phyloP scores from a whole-genome alignment of 768 basidiomycete genomes.

The Amanita fuliginea region DNA sequence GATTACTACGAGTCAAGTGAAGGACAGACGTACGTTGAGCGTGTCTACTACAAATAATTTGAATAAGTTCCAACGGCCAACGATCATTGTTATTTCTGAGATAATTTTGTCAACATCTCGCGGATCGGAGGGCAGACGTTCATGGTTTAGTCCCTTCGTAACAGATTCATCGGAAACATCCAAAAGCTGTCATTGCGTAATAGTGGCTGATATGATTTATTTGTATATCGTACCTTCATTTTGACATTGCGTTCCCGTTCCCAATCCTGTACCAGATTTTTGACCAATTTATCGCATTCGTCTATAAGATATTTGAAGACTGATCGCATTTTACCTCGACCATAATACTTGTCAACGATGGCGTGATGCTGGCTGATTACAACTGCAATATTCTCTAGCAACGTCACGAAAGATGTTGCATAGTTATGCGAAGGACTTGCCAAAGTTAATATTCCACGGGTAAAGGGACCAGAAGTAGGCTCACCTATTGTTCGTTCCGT shows the following conservation, averaged over 20 bases:
- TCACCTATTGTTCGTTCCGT: neutral
- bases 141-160: conserved; percentile 20
- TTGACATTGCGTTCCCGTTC: conserved; percentile 82
- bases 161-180: conserved; percentile 30
- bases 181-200: conserved; percentile 19
- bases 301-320: conserved; percentile 68
- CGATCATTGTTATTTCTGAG: conserved; percentile 85
- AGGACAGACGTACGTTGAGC: neutral
- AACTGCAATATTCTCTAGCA: conserved; percentile 92
- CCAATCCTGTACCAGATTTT: conserved; percentile 72
- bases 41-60: conserved; percentile 16
- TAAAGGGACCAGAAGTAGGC: neutral
- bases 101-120: conserved; percentile 86
- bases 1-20: neutral
- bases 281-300: conserved; percentile 81
- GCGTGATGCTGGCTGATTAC: conserved; percentile 98
- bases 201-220: neutral
- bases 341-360: conserved; percentile 97
- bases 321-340: conserved; percentile 71
- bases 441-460: conserved; percentile 19
- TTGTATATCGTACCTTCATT: conserved; percentile 45
- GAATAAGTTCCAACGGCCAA: conserved; percentile 87
- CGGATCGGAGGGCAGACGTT: conserved; percentile 63
- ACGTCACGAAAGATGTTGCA: conserved; percentile 76
- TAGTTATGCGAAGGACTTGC: conserved; percentile 92